Percentiles rank a stretch among this genome's conserved stretches.
phyloP scores from a whole-genome alignment of 495 filamentous ascomycete genomes.

The Annulohypoxylon nitens region DNA sequence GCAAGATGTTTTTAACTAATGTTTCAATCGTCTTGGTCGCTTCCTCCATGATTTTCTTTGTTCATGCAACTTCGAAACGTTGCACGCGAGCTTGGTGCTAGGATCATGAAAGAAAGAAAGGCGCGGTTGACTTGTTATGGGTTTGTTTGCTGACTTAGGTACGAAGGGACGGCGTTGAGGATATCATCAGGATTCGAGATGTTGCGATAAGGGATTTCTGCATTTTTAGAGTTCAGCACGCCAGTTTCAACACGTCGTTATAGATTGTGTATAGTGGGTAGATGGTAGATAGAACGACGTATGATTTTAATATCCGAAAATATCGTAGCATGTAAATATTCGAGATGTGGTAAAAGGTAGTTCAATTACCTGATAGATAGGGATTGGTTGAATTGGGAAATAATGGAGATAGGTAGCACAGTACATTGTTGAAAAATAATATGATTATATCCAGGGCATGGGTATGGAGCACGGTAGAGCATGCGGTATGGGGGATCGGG shows the following conservation, averaged over 20 bases:
- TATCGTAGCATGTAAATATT: conserved; percentile 26
- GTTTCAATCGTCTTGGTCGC: conserved; percentile 60
- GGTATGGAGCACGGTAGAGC: not conserved
- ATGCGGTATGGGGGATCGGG: not conserved
- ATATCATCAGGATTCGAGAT: conserved; percentile 41
- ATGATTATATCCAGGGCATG: not conserved
- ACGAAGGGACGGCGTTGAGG: conserved; percentile 24
- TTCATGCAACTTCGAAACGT: conserved; percentile 50
- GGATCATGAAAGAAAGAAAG: conserved; percentile 40
- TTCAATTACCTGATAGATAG: conserved; percentile 2
- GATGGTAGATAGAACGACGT: conserved; percentile 20
- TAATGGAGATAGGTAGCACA: conserved; percentile 26
- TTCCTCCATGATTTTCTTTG: conserved; percentile 62
- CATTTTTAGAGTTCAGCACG: conserved; percentile 39
- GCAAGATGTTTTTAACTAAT: conserved; percentile 59
- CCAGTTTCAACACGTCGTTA: conserved; percentile 9
- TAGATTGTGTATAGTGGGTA: conserved; percentile 11
- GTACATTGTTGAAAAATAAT: conserved; percentile 18
- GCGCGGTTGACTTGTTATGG: conserved; percentile 24
- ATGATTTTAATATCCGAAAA: conserved; percentile 19
- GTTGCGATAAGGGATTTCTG: conserved; percentile 41
- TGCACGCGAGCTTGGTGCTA: conserved; percentile 46
- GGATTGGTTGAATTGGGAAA: conserved; percentile 43
- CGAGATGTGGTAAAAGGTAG: conserved; percentile 24
- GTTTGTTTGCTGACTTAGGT: conserved; percentile 18